A percentile compares a stretch with the other conserved stretches of the same genome.
phyloP scores from a whole-genome alignment of 202 grass and related monocot genomes.

The Digitaria exilis region DNA sequence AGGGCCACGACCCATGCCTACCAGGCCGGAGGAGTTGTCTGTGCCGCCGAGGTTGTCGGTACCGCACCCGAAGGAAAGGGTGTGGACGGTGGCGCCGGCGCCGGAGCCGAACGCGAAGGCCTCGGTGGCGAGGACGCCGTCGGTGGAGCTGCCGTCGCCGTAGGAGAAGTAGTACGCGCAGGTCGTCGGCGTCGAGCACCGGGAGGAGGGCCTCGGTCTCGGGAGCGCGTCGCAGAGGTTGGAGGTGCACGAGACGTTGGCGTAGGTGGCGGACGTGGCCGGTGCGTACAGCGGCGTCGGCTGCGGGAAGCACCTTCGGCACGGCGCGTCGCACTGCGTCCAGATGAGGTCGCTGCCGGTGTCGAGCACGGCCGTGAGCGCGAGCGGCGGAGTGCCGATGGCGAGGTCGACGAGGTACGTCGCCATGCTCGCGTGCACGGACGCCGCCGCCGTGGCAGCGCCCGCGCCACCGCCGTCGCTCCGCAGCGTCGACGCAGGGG shows the following conservation, averaged over 20 bases:
- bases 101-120: conserved; percentile 46
- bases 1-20: conserved; percentile 49
- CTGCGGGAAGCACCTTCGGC: conserved; percentile 49
- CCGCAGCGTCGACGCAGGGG: no score
- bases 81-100: neutral
- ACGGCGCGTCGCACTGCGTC: conserved; percentile 63
- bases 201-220: neutral
- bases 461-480: no score
- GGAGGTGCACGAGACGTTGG: conserved; percentile 39
- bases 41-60: conserved; percentile 45
- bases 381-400: conserved; percentile 47
- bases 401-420: conserved; percentile 53
- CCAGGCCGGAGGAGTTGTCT: conserved; percentile 49
- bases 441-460: no score
- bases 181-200: neutral
- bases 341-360: conserved; percentile 73
- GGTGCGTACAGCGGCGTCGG: conserved; percentile 45
- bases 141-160: conserved; percentile 41
- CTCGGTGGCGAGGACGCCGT: conserved; percentile 50
- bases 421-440: conserved; percentile 46
- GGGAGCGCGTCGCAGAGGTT: conserved; percentile 27
- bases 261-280: conserved; percentile 43
- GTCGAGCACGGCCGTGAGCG: conserved; percentile 50
- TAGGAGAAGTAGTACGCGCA: conserved; percentile 53
- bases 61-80: conserved; percentile 46